phyloP scores from a whole-genome alignment of 345 rosid genomes.

The Camelina laxa region DNA sequence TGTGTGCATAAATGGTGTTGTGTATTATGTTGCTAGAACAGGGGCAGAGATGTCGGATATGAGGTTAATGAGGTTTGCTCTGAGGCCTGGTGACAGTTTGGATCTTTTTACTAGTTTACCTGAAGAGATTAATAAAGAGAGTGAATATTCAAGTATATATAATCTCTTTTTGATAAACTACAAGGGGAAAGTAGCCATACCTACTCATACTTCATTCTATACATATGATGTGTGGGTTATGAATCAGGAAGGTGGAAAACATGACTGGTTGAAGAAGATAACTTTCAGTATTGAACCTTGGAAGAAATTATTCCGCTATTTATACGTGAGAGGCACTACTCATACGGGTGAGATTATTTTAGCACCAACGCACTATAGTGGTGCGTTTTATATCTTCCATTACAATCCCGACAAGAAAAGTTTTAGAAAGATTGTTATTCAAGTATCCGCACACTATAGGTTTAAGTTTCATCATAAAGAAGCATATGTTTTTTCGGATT shows the following conservation, averaged over 20 bases:
- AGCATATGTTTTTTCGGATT: not conserved
- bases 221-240: constrained; percentile 19
- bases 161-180: not conserved
- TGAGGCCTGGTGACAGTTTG: constrained; percentile 7
- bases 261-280: not conserved
- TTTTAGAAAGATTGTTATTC: not conserved
- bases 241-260: constrained; percentile 4
- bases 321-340: not conserved
- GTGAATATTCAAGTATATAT: not conserved
- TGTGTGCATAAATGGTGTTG: constrained; percentile 30
- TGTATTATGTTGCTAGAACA: constrained; percentile 7
- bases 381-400: not conserved
- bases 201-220: not conserved
- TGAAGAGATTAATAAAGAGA: not conserved
- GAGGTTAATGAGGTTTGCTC: constrained; percentile 7
- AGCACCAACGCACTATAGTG: not conserved
- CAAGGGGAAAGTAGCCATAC: constrained; percentile 16
- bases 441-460: not conserved
- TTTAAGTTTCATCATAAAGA: too few species aligned
- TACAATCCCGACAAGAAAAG: not conserved
- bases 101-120: not conserved
- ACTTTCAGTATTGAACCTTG: not conserved
- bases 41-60: not conserved
- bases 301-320: not conserved
- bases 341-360: constrained; percentile 19